Percentiles rank a stretch among this genome's conserved stretches.
Conservation (phyloP, 2,329 filamentous ascomycete genomes). For the Paracorniculantispora psalliotae region DNA sequence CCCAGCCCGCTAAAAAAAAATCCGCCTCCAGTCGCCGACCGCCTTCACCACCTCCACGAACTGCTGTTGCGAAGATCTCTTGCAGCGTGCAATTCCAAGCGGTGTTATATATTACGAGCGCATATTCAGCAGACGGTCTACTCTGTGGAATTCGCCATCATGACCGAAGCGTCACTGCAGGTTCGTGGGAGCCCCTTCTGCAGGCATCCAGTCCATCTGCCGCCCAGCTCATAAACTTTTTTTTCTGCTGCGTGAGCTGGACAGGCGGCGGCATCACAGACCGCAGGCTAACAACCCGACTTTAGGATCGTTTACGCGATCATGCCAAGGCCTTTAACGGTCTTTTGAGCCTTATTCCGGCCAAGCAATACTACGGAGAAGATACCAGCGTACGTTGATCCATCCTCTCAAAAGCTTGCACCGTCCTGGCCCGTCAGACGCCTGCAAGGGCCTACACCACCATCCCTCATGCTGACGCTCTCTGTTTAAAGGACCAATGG, state of each 20-base stretch:
- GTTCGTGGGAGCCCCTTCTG: slow-evolving; percentile 31
- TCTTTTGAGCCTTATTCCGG: slow-evolving; percentile 79
- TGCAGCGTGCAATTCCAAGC: background rate
- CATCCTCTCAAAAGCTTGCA: slow-evolving; percentile 4
- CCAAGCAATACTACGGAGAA: slow-evolving; percentile 85
- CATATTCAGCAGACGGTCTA: background rate
- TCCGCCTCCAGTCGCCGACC: slow-evolving; percentile 15
- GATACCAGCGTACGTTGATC: slow-evolving; percentile 69
- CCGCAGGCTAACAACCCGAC: background rate
- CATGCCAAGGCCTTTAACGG: slow-evolving; percentile 77
- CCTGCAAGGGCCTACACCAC: slow-evolving; percentile 4
- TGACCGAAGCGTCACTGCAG: slow-evolving; percentile 44
- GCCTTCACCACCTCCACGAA: slow-evolving; percentile 13
- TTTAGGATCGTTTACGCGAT: slow-evolving; percentile 51
- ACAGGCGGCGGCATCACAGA: background rate
- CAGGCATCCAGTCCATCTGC: background rate
- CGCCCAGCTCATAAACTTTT: background rate
- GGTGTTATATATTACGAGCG: background rate
- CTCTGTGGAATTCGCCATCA: slow-evolving; percentile 20
- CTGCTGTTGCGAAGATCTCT: slow-evolving; percentile 1
- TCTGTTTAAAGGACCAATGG: slow-evolving; percentile 74
- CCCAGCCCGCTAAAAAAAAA: slow-evolving; percentile 16
- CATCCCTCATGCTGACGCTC: background rate
- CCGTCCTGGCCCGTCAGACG: slow-evolving; percentile 5
- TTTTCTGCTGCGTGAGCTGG: background rate